Evolutionary conservation across 306 rosid species (phyloP), one percentile per base, ranked within the genome.

Genomic region (Cicer chorassanicum): DNA sequence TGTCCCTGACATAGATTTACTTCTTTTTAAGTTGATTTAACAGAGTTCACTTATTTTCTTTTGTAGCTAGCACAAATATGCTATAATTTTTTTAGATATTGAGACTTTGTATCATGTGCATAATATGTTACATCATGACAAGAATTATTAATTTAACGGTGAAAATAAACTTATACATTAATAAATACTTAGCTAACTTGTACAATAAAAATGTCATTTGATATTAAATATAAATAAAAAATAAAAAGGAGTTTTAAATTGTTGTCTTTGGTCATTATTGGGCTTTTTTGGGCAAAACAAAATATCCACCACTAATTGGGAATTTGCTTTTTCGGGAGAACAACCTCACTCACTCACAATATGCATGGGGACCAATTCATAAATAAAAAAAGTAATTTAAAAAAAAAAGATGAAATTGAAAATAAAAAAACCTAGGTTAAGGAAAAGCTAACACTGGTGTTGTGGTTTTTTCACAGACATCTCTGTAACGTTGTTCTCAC

Each of bases 341-440:
- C 10, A 38, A 38, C 13, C 36, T 8, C 3, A 15, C 10, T 14
- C 15, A 9, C 21, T 50, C 53, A 13, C 65, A 6, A 4, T 2
- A n/a, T 76, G 59, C 60, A 55, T 24, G 74, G 59, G 45, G 68
- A 11, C 38, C 70, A 16, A 41, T 12, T 21, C 15, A 34, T 57
- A 19, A 53, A 55, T 50, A 57, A 36, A 34, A 0, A 18, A 16
- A 39, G 36, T 2, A 55, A 1, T 19, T n/a, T 8, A 38, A 39
- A 2, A n/a, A 50, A 18, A 13, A 39, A 1, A 4, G 8, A 36
- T 0, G 16, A 46, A 44, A 72, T 44, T 24, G 41, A 74, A 61
- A 42, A 68, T 46, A 60, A 78, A 29, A 29, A 78, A 81, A 81
- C 77, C 81, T 75, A 75, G 75, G 42, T 45, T 40, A 36, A 41